Base-by-base conservation (phyloP, 2,329 filamentous ascomycete genomes). In the Colletotrichum sublineola region DNA sequence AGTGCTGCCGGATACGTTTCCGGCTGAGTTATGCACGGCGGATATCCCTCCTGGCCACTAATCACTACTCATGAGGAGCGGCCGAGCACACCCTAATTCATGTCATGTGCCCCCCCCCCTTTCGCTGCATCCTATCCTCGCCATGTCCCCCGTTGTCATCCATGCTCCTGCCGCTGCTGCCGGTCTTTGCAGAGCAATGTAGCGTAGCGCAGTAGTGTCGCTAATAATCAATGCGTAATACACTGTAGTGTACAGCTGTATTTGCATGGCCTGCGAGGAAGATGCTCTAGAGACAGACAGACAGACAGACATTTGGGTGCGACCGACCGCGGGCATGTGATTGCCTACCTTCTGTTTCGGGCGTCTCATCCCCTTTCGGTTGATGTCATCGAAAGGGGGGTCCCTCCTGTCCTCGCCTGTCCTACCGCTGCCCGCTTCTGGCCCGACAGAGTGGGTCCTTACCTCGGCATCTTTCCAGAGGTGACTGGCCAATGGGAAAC, bases 301-400 rank as follows among this genome's bases (percentile, higher is more conserved):
- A 42, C 40, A 42, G 40, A 42, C 40, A 44, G 18, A 40, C 33
- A 63, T 14, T 33, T 15, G 11, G 44, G 57, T 68, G 65, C 52
- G 58, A 52, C 50, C 38, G 57, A 44, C 48, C 38, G 48, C 65
- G 50, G 36, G 53, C 70, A 73, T 73, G 70, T 73, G 70, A 73
- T 70, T 70, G 52, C 52, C 63, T 9, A 48, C 52, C 3, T 52
- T 44, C 46, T 55, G 66, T 72, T 72, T 70, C 70, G 70, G 66
- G 55, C 55, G 42, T 58, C 31, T 52, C 42, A 66, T 36, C 60
- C 29, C 38, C 52, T 56, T 60, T 66, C 18, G 64, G 68, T 56
- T 71, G 70, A 73, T 73, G 70, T 73, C 70, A 73, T 70, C 70
- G 70, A 73, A 24, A 24, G 40, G 50, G 52, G 53, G n/a, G 20